These are phyloP conservation scores for Salix suchowensis DNA, from an alignment of 345 rosid species.

Conservation along the genomic window DNA sequence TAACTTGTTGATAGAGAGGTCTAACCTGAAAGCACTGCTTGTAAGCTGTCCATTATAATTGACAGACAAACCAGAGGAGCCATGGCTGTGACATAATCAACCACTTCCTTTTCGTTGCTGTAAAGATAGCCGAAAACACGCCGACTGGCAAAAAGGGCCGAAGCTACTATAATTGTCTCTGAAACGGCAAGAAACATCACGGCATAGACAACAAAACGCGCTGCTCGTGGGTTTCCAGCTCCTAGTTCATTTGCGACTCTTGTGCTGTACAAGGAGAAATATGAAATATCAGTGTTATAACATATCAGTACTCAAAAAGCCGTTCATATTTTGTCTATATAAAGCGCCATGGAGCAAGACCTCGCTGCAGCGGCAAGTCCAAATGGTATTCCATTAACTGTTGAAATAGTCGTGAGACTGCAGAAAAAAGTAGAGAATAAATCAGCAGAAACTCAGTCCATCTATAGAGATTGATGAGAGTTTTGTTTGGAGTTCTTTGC, in stretches of 20 bases:
- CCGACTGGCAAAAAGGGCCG: slow-evolving; percentile 13
- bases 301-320: not conserved
- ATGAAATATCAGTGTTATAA: not conserved
- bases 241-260: slow-evolving; percentile 28
- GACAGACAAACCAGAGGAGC: slow-evolving; percentile 25
- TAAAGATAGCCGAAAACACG: slow-evolving; percentile 16
- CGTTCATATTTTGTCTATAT: not conserved
- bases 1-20: not conserved
- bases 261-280: slow-evolving; percentile 6
- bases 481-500: not conserved
- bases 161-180: slow-evolving; percentile 6
- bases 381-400: slow-evolving; percentile 18
- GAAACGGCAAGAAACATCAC: slow-evolving; percentile 15
- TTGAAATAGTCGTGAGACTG: slow-evolving; percentile 22
- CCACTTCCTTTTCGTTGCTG: slow-evolving; percentile 24
- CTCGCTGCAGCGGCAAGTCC: slow-evolving; percentile 27
- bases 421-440: not conserved
- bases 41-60: slow-evolving; percentile 20
- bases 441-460: not conserved
- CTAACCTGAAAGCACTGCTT: slow-evolving; percentile 23
- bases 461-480: not conserved
- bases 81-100: slow-evolving; percentile 19
- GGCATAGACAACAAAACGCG: slow-evolving; percentile 14
- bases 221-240: slow-evolving; percentile 22
- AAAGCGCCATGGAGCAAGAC: not conserved